These are phyloP conservation scores for Prosopis cineraria DNA, from an alignment of 306 rosid species.

Conservation along the genomic window DNA sequence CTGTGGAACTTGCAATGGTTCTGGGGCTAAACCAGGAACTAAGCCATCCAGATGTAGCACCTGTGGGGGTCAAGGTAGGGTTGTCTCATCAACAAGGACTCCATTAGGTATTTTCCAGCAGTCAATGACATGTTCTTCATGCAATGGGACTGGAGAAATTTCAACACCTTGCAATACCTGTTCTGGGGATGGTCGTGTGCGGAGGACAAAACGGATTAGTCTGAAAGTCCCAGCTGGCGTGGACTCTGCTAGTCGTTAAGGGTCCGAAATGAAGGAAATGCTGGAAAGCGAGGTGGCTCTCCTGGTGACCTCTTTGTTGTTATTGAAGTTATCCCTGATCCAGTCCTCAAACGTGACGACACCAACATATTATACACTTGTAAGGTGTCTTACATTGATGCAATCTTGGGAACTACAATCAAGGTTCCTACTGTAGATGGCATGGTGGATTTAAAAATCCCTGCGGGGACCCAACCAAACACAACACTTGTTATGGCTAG, in stretches of 20 bases:
- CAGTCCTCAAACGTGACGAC: constrained; percentile 91
- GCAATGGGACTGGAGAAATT: constrained; percentile 87
- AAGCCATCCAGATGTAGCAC: constrained; percentile 77
- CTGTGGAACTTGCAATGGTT: constrained; percentile 93
- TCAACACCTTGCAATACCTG: constrained; percentile 92
- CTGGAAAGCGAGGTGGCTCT: constrained; percentile 88
- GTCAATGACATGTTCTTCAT: constrained; percentile 96
- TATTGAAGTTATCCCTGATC: constrained; percentile 88
- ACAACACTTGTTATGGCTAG: constrained; percentile 96
- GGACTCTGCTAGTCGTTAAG: constrained; percentile 96
- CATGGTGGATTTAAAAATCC: constrained; percentile 50
- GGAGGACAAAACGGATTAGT: constrained; percentile 89
- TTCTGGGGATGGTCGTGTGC: constrained; percentile 95
- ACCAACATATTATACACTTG: constrained; percentile 86
- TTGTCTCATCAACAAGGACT: constrained; percentile 86
- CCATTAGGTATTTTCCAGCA: constrained; percentile 98
- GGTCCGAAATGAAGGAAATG: constrained; percentile 95
- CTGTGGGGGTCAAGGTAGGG: constrained; percentile 99
- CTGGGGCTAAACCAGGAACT: constrained; percentile 97
- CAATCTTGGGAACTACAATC: constrained; percentile 83
- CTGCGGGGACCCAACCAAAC: constrained; percentile 86
- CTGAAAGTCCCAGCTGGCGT: constrained; percentile 98
- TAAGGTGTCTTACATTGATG: constrained; percentile 87
- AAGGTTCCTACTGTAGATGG: constrained; percentile 98
- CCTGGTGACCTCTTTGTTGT: constrained; percentile 94